phyloP scores from a whole-genome alignment of 345 rosid species.

The Gossypium herbaceum region DNA sequence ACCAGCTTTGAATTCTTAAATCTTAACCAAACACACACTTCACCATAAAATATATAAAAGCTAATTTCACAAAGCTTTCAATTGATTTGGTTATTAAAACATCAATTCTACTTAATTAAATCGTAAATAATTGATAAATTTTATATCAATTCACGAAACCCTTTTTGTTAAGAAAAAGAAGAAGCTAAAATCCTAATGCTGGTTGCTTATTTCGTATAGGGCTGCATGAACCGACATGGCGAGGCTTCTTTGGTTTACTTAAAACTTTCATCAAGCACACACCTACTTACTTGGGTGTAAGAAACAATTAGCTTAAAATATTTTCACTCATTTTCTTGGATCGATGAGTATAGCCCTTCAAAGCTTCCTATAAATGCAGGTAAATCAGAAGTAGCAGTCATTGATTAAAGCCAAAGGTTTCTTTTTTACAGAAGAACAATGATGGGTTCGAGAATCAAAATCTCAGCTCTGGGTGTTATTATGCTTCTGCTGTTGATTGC shows the following conservation, averaged over 20 bases:
- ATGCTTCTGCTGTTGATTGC: constrained; percentile 27
- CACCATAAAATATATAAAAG: not conserved
- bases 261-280: constrained; percentile 1
- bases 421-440: not conserved
- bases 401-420: too few species aligned
- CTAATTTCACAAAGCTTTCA: not conserved
- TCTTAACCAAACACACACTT: not conserved
- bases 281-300: constrained; percentile 2
- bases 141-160: too few species aligned
- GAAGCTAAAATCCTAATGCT: not conserved
- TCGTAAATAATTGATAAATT: too few species aligned
- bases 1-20: not conserved
- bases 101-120: too few species aligned
- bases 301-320: constrained; percentile 3
- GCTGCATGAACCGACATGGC: constrained; percentile 7
- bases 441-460: constrained; percentile 19
- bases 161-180: too few species aligned
- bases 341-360: not conserved
- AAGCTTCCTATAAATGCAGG: not conserved
- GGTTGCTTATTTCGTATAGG: not conserved
- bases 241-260: not conserved
- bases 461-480: constrained; percentile 18
- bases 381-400: not conserved
- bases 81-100: too few species aligned
- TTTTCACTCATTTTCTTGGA: not conserved